Evolutionary conservation across 2,329 filamentous ascomycete genomes (phyloP), one percentile per base, ranked within the genome.

Genomic region (Zopfia rhizophila): DNA sequence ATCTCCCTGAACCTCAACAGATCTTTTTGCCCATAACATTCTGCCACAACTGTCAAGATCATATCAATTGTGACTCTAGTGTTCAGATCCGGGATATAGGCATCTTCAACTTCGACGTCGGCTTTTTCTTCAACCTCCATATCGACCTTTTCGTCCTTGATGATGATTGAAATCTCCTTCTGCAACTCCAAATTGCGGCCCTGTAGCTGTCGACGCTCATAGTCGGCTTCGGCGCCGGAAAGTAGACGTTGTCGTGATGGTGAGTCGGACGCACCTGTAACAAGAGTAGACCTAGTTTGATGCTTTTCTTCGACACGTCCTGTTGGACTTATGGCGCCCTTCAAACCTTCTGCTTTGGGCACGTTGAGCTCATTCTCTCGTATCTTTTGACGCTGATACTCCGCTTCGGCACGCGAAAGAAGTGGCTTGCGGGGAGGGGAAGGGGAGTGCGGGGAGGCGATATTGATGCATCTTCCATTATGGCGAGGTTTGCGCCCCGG

Each of bases 1-100:
- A 72, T 47, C 47, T 87, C 82, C 46, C 91, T 82, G 51, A 87
- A 89, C 60, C 89, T 85, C 36, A 97, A 80, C 52, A 97, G 73
- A 70, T 97, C 93, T 55, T 87, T 81, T 73, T 97, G 93, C 1
- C 93, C 91, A 72, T 92, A 97, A 56, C 89, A 85, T 72, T 96
- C 91, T 60, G 91, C 92, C 35, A 89, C 87, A 24, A 97, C 81
- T 0, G 90, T 94, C 57, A 97, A 77, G 40, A 97, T 90, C 90
- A 96, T 96, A 72, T 95, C 92, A 23, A 97, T 78, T 28, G 91
- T 91, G n/a, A 85, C 87, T 19, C 82, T 78, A 1, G 68, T 74
- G 40, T 73, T 72, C 22, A 58, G 51, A 16, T 63, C 75, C 78
- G n/a, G n/a, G n/a, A n/a, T n/a, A n/a, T n/a, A n/a, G n/a, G n/a